These are phyloP conservation scores for Rhodomyrtus psidioides DNA, from an alignment of 441 rosid genomes.

Conservation along the genomic window DNA sequence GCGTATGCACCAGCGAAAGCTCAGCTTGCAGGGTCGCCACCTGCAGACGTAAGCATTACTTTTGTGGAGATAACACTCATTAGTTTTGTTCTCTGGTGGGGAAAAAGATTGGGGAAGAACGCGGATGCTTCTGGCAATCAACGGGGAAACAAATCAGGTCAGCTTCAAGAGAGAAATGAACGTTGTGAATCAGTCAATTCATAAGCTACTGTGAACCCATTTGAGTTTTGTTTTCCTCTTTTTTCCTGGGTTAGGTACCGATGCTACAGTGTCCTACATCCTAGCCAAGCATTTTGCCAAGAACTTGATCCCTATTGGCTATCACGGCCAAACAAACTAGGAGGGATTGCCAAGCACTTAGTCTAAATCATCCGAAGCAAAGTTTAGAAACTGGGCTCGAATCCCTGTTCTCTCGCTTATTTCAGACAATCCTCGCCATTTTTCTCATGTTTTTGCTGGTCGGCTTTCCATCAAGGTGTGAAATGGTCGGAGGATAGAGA, in stretches of 20 bases:
- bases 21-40: conserved; percentile 81
- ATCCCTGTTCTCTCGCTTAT: not conserved
- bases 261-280: not conserved
- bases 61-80: not conserved
- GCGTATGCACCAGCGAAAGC: conserved; percentile 72
- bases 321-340: not conserved
- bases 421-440: not conserved
- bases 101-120: not conserved
- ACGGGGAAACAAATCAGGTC: not conserved
- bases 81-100: not conserved
- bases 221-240: not conserved
- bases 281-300: not conserved
- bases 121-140: not conserved
- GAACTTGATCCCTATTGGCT: not conserved
- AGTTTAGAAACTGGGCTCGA: not conserved
- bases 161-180: not conserved
- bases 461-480: not conserved
- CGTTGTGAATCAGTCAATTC: not conserved
- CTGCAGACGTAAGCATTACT: conserved; percentile 21
- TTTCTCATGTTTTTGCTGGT: not conserved
- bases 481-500: not conserved
- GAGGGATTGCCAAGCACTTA: not conserved
- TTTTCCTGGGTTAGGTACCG: not conserved
- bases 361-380: not conserved
- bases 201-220: not conserved